Evolutionary conservation across 2,329 filamentous ascomycete genomes (phyloP).

Genomic region (Cercospora zeina): DNA sequence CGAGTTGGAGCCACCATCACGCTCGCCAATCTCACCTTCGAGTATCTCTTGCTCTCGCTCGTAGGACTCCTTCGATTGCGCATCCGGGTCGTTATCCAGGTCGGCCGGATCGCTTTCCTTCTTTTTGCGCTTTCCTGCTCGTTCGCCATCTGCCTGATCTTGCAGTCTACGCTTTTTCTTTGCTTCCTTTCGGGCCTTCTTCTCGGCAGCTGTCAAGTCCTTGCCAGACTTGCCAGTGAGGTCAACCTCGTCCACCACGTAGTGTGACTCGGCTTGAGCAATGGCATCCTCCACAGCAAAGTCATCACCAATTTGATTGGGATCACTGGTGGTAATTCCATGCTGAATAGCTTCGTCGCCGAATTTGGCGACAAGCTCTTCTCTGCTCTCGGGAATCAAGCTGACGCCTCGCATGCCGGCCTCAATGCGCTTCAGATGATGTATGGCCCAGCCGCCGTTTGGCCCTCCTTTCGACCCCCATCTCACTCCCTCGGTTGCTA

Average conservation of each 20-base stretch:
- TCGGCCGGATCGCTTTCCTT: conserved; percentile 24
- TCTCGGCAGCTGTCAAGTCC: conserved; percentile 18
- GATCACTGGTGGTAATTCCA: conserved; percentile 10
- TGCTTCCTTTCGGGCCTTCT: conserved; percentile 21
- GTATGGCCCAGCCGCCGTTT: conserved; percentile 51
- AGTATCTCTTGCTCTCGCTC: conserved; percentile 44
- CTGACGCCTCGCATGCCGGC: conserved; percentile 55
- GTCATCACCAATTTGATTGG: conserved; percentile 26
- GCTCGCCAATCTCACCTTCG: conserved; percentile 45
- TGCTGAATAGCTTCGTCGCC: conserved; percentile 35
- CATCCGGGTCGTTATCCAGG: conserved; percentile 32
- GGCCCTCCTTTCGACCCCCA: conserved; percentile 48
- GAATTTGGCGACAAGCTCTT: conserved; percentile 44
- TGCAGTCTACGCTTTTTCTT: conserved; percentile 22
- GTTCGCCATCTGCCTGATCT: conserved; percentile 25
- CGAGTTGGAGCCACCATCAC: conserved; percentile 35
- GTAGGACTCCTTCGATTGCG: conserved; percentile 49
- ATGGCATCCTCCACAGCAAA: conserved; percentile 31
- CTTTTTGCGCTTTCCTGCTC: conserved; percentile 24
- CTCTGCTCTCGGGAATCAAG: conserved; percentile 46
- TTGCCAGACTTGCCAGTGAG: conserved; percentile 17
- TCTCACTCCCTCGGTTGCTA: conserved; percentile 46
- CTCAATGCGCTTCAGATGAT: conserved; percentile 56
- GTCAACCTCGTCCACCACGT: conserved; percentile 18
- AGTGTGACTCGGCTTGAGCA: conserved; percentile 10